phyloP scores from a whole-genome alignment of 805 yeast species.

The Candida palmyrensis region DNA sequence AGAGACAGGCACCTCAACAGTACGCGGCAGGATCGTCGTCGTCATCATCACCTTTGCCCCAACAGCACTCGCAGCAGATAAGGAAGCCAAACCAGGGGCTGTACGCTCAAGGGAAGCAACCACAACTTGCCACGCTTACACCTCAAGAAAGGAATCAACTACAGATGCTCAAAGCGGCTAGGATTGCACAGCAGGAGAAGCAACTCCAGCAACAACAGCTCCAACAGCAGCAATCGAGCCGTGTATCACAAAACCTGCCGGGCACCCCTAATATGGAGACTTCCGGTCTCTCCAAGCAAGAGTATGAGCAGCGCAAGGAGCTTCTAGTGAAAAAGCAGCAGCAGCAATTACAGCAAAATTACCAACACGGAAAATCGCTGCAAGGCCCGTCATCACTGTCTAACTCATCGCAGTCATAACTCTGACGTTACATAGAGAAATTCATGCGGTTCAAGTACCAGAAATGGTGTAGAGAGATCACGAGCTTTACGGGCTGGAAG shows the following conservation, averaged over 20 bases:
- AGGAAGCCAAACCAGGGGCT: slow-evolving; percentile 5
- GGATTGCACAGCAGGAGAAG: slow-evolving; percentile 25
- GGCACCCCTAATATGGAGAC: slow-evolving; percentile 13
- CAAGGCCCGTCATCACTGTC: too few species aligned
- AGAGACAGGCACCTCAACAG: slow-evolving; percentile 11
- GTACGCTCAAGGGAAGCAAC: slow-evolving; percentile 12
- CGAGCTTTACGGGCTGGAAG: too few species aligned
- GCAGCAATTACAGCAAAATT: slow-evolving; percentile 11
- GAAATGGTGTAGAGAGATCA: too few species aligned
- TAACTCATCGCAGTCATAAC: too few species aligned
- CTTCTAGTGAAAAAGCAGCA: slow-evolving; percentile 29
- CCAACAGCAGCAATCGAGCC: slow-evolving; percentile 16
- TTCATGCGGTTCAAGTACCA: too few species aligned
- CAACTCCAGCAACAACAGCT: slow-evolving; percentile 20
- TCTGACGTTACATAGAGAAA: too few species aligned
- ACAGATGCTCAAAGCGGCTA: slow-evolving; percentile 34
- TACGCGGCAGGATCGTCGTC: slow-evolving; percentile 2
- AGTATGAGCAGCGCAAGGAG: slow-evolving; percentile 34
- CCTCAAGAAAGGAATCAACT: slow-evolving; percentile 40
- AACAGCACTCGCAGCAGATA: slow-evolving; percentile 3
- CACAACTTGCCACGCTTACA: slow-evolving; percentile 33
- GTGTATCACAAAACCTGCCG: slow-evolving; percentile 3
- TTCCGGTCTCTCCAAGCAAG: slow-evolving; percentile 22
- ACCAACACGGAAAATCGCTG: slow-evolving; percentile 3
- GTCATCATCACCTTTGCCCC: slow-evolving; percentile 3